These are phyloP conservation scores for Circinella minor DNA, from an alignment of 371 early-diverging fungal species.

Conservation along the genomic window DNA sequence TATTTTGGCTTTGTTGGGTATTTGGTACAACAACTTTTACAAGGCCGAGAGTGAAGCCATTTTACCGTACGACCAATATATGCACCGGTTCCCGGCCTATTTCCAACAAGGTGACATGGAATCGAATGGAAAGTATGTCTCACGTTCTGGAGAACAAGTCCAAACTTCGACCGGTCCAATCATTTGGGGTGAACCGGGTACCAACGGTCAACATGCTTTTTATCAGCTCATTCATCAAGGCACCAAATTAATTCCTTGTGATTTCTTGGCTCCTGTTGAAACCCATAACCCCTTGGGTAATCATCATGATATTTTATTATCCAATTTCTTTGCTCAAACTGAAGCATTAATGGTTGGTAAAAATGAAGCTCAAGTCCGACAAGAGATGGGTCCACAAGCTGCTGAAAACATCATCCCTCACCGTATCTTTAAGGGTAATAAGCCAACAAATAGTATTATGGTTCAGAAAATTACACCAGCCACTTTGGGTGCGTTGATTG, in stretches of 20 bases:
- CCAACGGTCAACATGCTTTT: slow-evolving; percentile 99
- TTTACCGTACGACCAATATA: slow-evolving; percentile 98
- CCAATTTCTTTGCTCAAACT: slow-evolving; percentile 99
- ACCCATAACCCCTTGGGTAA: slow-evolving; percentile 86
- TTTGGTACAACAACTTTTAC: slow-evolving; percentile 99
- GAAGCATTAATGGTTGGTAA: slow-evolving; percentile 98
- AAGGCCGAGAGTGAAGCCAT: slow-evolving; percentile 96
- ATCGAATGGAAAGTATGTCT: slow-evolving; percentile 97
- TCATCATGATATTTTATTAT: slow-evolving; percentile 95
- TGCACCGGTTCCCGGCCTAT: slow-evolving; percentile 96
- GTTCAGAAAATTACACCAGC: slow-evolving; percentile 94
- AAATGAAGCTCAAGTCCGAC: slow-evolving; percentile 73
- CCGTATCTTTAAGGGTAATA: slow-evolving; percentile 96
- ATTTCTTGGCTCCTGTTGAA: slow-evolving; percentile 95
- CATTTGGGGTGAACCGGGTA: slow-evolving; percentile 99
- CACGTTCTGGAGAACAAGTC: slow-evolving; percentile 79
- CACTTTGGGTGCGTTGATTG: slow-evolving; percentile 93
- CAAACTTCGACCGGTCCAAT: slow-evolving; percentile 94
- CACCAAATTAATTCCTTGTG: slow-evolving; percentile 94
- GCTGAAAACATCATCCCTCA: slow-evolving; percentile 81
- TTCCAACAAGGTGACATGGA: slow-evolving; percentile 99
- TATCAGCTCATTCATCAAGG: slow-evolving; percentile 99
- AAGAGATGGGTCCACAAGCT: slow-evolving; percentile 68
- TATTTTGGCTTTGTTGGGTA: slow-evolving; percentile 90
- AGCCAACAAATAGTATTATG: slow-evolving; percentile 96